A percentile compares a stretch with the other conserved stretches of the same genome.
Conservation (phyloP, 139 green algal genomes). For the Closterium sp. region DNA sequence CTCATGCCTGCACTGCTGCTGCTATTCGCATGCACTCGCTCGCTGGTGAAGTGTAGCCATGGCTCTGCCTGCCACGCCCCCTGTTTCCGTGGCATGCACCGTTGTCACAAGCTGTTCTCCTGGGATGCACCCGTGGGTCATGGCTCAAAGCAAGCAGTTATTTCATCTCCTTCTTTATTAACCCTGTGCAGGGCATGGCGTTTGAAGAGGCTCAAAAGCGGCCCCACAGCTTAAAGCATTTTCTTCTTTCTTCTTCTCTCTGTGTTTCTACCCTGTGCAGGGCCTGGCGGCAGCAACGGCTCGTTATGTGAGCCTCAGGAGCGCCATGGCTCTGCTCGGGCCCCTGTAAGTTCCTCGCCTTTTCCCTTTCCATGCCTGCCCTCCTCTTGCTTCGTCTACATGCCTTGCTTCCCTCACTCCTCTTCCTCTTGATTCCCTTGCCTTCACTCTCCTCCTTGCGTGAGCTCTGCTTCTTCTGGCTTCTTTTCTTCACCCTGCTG, state of each 20-base stretch:
- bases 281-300: conserved; percentile 29
- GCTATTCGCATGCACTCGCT: too few relatives aligned
- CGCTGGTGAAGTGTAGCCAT: too few relatives aligned
- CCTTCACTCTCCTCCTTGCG: background rate
- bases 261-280: background rate
- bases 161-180: too few relatives aligned
- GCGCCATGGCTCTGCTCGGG: conserved; percentile 33
- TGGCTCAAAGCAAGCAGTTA: too few relatives aligned
- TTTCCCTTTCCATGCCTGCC: background rate
- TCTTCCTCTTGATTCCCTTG: background rate
- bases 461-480: background rate
- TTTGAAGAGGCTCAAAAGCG: too few relatives aligned
- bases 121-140: background rate
- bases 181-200: too few relatives aligned
- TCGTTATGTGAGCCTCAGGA: conserved; percentile 36
- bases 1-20: background rate
- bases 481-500: background rate
- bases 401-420: too few relatives aligned
- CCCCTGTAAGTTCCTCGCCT: conserved; percentile 30
- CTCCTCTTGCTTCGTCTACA: background rate
- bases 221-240: too few relatives aligned
- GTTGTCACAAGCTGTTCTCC: too few relatives aligned
- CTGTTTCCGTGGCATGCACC: too few relatives aligned
- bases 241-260: too few relatives aligned
- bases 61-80: too few relatives aligned